phyloP scores from a whole-genome alignment of 495 filamentous ascomycete species.

The Penicillium turbatum region DNA sequence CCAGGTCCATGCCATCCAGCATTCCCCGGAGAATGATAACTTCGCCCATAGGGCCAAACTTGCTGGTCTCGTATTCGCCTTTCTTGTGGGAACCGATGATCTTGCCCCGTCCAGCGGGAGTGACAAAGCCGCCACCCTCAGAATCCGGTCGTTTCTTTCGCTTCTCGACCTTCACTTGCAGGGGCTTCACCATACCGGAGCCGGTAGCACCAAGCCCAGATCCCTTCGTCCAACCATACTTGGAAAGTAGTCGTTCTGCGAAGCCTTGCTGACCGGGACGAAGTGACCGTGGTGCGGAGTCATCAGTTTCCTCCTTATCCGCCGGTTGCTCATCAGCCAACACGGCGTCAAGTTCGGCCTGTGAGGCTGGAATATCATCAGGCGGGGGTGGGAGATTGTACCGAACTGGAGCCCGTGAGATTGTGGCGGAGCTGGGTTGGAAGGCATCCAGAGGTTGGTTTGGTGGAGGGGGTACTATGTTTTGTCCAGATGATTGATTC shows the following conservation, averaged over 20 bases:
- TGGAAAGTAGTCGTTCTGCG: conserved; percentile 79
- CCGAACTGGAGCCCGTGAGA: conserved; percentile 82
- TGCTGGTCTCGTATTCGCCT: conserved; percentile 48
- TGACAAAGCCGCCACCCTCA: conserved; percentile 73
- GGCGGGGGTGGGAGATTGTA: conserved; percentile 65
- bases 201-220: conserved; percentile 76
- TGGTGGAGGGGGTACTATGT: conserved; percentile 33
- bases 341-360: conserved; percentile 52
- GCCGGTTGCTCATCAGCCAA: conserved; percentile 50
- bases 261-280: conserved; percentile 81
- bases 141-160: conserved; percentile 70
- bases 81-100: conserved; percentile 66
- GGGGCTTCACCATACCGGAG: conserved; percentile 75
- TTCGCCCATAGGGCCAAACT: conserved; percentile 70
- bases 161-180: conserved; percentile 81
- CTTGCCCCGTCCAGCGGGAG: conserved; percentile 64
- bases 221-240: conserved; percentile 90
- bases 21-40: conserved; percentile 78
- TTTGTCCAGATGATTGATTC: conserved; percentile 26
- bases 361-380: conserved; percentile 51
- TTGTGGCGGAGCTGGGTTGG: conserved; percentile 50
- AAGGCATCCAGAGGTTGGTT: conserved; percentile 34
- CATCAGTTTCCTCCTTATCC: conserved; percentile 37
- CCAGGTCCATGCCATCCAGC: conserved; percentile 74
- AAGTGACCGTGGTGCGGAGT: conserved; percentile 55